Conservation (phyloP, 2,329 filamentous ascomycete species). For the Cyphellophora attinorum region DNA sequence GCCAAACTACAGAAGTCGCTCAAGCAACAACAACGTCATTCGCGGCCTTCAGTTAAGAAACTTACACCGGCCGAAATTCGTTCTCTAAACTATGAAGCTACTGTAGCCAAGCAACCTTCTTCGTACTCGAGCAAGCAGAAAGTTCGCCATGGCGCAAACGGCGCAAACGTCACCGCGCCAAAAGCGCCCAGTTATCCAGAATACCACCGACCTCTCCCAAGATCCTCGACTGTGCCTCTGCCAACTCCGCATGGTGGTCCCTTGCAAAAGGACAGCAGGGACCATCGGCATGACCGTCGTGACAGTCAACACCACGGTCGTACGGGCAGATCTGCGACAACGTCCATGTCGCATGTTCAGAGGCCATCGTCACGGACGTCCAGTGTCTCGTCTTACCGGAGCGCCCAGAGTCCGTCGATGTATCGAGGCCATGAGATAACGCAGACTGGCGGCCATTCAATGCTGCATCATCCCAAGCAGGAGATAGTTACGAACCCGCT, state of each 20-base stretch:
- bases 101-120: neutral
- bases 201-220: neutral
- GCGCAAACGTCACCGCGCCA: neutral
- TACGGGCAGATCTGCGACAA: neutral
- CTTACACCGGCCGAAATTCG: constrained; percentile 18
- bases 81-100: constrained; percentile 12
- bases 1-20: constrained; percentile 18
- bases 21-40: constrained; percentile 15
- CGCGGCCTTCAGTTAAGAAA: constrained; percentile 15
- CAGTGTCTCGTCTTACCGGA: constrained; percentile 12
- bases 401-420: constrained; percentile 7
- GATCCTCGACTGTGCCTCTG: constrained; percentile 6
- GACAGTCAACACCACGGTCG: neutral
- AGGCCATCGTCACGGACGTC: neutral
- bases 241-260: constrained; percentile 15
- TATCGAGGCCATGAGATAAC: constrained; percentile 18
- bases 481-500: constrained; percentile 18
- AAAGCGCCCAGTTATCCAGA: neutral
- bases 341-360: neutral
- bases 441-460: constrained; percentile 16
- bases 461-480: constrained; percentile 15
- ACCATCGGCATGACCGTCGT: constrained; percentile 7
- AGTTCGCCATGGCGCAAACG: neutral
- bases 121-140: neutral
- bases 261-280: neutral